These are phyloP conservation scores for Fusarium dlaminii DNA, from an alignment of 2,329 filamentous ascomycete species.

Conservation along the genomic window DNA sequence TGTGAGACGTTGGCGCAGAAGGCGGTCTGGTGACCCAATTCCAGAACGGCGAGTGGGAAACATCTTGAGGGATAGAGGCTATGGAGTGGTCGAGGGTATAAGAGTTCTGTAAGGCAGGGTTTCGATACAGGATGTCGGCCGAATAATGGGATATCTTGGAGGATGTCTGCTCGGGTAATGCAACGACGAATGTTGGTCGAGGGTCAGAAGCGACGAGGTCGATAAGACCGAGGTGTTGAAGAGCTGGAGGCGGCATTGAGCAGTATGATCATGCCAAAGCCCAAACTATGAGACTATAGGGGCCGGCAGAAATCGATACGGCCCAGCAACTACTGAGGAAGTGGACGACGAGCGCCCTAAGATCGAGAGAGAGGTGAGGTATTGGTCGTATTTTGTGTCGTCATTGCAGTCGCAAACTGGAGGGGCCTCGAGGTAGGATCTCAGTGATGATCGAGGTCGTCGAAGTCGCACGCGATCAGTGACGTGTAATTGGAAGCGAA, in stretches of 20 bases:
- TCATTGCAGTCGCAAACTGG: constrained; percentile 32
- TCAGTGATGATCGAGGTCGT: constrained; percentile 1
- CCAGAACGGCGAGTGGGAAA: constrained; percentile 50
- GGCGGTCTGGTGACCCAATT: constrained; percentile 48
- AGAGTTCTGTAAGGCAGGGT: constrained; percentile 48
- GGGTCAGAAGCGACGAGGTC: constrained; percentile 55
- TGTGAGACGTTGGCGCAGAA: constrained; percentile 3
- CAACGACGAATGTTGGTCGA: constrained; percentile 54
- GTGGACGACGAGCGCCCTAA: constrained; percentile 12
- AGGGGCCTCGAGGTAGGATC: background rate
- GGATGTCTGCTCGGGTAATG: constrained; percentile 18
- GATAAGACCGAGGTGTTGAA: constrained; percentile 47
- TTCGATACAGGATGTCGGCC: constrained; percentile 48
- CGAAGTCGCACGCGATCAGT: constrained; percentile 21
- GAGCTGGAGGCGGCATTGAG: constrained; percentile 39
- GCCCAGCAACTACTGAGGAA: background rate
- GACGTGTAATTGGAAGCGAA: background rate
- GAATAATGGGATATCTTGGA: constrained; percentile 1
- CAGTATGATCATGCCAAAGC: background rate
- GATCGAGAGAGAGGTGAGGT: constrained; percentile 7
- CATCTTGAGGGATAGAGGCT: constrained; percentile 43
- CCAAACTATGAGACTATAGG: background rate
- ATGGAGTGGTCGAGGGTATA: constrained; percentile 46
- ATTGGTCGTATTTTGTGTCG: constrained; percentile 20
- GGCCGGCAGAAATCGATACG: background rate